Evolutionary conservation across 2,329 filamentous ascomycete genomes (phyloP), one percentile per base, ranked within the genome.

Genomic region (Colletotrichum sp.): DNA sequence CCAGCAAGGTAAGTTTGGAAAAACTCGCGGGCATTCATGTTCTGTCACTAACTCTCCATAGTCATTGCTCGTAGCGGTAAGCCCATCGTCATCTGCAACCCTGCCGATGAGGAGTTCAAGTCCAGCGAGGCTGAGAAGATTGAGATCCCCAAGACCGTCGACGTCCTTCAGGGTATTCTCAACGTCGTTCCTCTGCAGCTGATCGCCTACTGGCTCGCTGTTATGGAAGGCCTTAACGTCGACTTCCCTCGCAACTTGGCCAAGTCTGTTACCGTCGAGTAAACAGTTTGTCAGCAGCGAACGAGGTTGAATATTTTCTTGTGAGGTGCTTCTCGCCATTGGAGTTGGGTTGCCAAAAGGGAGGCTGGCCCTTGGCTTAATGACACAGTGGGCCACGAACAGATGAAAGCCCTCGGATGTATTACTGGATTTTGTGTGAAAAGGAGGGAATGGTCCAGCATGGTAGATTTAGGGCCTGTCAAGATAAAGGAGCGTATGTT

Each of bases 261-360:
- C 86, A 99, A 99, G 93, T 98, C 96, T 78, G 97, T 99, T 79
- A 99, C 97, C 79, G 97, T 99, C 80, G 97, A 99, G 92, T 99
- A 96, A 90, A 83, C 71, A 75, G 36, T 15, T 22, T 55, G n/a
- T 19, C 15, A 6, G 29, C 19, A 34, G 27, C 9, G 39, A 55
- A 63, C 9, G 27, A 69, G 59, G 62, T 69, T 72, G 55, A 59
- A 65, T 67, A 69, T 61, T 76, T 71, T 57, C 72, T 69, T 75
- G 29, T 72, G 36, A 49, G 32, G 39, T 61, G 61, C 65, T 73
- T 74, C 49, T 52, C 57, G 34, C 44, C 52, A 63, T 44, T 16
- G 75, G 75, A 77, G 75, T 77, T 76, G 72, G 74, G 55, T 71
- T 77, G 71, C 71, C 66, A 71, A 77, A 75, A 77, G 66, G 75